Percentiles rank a stretch among this genome's conserved stretches.
These are phyloP conservation scores for Castanospermum australe DNA, from an alignment of 306 rosid genomes.

Conservation along the genomic window DNA sequence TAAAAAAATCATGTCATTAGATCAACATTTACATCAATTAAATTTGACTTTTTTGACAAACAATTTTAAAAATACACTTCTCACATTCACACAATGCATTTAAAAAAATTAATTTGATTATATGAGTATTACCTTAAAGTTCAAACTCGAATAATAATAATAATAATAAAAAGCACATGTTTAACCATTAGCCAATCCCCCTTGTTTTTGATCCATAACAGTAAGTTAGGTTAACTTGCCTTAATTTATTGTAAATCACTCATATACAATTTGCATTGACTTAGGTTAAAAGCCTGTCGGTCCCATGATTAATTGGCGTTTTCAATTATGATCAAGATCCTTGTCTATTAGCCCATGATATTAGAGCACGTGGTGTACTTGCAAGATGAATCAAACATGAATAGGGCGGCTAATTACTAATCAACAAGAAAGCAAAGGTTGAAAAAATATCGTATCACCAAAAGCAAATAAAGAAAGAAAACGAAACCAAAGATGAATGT, in stretches of 20 bases:
- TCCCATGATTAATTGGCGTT: conserved; percentile 1
- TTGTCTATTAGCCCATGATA: conserved; percentile 14
- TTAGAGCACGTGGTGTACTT: conserved; percentile 27
- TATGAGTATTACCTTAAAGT: too few species aligned
- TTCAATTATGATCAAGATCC: conserved; percentile 18
- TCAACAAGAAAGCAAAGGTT: background rate
- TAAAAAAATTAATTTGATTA: too few species aligned
- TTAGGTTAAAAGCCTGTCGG: background rate
- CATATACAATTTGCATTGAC: conserved; percentile 33
- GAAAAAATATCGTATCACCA: background rate
- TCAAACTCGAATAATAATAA: too few species aligned
- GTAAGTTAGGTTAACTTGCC: conserved; percentile 12
- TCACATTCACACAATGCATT: too few species aligned
- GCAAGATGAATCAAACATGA: background rate
- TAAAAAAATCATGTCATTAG: too few species aligned
- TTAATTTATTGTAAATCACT: background rate
- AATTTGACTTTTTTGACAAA: too few species aligned
- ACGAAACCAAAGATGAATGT: too few species aligned
- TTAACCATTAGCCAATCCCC: too few species aligned
- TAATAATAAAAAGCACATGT: too few species aligned
- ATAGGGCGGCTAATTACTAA: background rate
- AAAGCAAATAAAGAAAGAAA: background rate
- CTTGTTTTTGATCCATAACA: background rate
- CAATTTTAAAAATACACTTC: too few species aligned
- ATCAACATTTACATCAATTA: too few species aligned